Conservation (phyloP, 2,329 filamentous ascomycete species). For the Aspergillus pseudotamarii region DNA sequence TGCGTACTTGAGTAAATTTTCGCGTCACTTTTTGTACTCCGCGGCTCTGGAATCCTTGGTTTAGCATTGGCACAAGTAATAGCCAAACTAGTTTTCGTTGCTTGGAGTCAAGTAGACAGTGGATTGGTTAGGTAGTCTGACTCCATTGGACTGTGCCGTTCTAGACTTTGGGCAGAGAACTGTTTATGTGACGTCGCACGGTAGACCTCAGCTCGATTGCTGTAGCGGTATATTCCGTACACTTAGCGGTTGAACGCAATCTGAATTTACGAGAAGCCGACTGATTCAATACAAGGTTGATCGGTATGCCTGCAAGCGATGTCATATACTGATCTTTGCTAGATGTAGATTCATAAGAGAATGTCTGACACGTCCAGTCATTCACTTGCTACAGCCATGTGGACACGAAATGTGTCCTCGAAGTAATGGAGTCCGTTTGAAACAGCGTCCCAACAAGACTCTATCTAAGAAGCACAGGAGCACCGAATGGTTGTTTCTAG, state of each 20-base stretch:
- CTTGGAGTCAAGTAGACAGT: background rate
- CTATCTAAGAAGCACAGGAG: background rate
- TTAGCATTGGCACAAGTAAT: background rate
- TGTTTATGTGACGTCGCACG: conserved; percentile 10
- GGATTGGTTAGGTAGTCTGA: background rate
- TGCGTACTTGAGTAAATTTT: background rate
- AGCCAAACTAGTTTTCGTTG: background rate
- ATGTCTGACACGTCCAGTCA: background rate
- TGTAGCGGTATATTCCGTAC: background rate
- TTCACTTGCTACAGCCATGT: background rate
- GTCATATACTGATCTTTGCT: background rate
- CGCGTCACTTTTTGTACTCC: background rate
- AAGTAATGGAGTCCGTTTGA: background rate
- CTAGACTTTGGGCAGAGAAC: background rate
- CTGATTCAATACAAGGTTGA: background rate
- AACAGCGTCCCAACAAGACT: background rate
- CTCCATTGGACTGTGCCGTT: background rate
- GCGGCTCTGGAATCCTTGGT: background rate
- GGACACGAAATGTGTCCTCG: background rate
- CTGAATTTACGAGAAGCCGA: background rate
- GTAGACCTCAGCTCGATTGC: background rate
- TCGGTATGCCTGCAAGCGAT: background rate
- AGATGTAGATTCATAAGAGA: background rate
- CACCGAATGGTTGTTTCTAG: background rate
- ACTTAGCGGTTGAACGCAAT: background rate